phyloP scores from a whole-genome alignment of 1,139 yeast species.

The Magnusiomyces suaveolens region DNA sequence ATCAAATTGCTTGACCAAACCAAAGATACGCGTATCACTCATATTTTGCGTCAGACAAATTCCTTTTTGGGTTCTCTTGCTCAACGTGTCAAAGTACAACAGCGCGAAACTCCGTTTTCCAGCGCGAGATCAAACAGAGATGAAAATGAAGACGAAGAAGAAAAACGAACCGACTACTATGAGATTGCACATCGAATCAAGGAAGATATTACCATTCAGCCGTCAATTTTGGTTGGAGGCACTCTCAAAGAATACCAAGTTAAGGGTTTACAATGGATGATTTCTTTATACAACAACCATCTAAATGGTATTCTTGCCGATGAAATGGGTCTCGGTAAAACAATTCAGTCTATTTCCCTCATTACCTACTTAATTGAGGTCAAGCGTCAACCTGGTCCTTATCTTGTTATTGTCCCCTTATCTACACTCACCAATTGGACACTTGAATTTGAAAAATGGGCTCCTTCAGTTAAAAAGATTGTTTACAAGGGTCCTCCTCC shows the following conservation, averaged over 20 bases:
- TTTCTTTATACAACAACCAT: conserved; percentile 83
- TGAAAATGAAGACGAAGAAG: conserved; percentile 34
- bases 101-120: conserved; percentile 36
- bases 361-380: conserved; percentile 65
- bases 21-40: conserved; percentile 95
- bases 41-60: conserved; percentile 83
- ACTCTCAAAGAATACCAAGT: conserved; percentile 84
- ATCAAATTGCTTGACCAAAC: conserved; percentile 91
- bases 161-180: conserved; percentile 70
- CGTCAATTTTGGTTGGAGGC: conserved; percentile 84
- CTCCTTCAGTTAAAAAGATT: conserved; percentile 38
- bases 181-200: conserved; percentile 86
- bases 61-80: conserved; percentile 83
- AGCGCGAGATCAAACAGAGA: conserved; percentile 41
- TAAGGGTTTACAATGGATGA: conserved; percentile 97
- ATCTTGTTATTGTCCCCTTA: conserved; percentile 85
- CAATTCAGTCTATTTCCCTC: conserved; percentile 74
- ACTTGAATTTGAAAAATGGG: conserved; percentile 95
- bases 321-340: conserved; percentile 87
- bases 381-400: conserved; percentile 48
- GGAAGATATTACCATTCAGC: conserved; percentile 75
- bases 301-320: conserved; percentile 92
- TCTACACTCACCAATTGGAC: conserved; percentile 96
- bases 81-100: conserved; percentile 82
- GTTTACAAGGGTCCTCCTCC: conserved; percentile 57